Conservation (phyloP, 208 protist genomes). For the Herpetomonas tarakana region DNA sequence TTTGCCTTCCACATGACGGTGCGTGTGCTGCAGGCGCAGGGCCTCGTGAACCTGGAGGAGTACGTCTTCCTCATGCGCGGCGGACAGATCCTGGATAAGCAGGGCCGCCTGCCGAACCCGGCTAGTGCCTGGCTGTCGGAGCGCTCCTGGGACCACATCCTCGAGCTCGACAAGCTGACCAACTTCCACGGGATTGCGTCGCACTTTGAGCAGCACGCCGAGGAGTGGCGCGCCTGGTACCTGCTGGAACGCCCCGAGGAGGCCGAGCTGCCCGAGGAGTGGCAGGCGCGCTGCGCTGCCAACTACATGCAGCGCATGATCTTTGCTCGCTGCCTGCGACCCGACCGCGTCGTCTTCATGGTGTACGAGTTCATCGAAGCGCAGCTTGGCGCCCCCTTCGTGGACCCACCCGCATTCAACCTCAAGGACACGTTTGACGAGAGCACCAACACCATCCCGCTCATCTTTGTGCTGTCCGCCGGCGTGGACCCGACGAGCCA, state of each 20-base stretch:
- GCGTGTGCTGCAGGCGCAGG: constrained; percentile 92
- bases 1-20: constrained; percentile 99
- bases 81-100: constrained; percentile 94
- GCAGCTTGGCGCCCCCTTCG: constrained; percentile 94
- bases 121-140: constrained; percentile 95
- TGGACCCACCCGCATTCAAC: constrained; percentile 97
- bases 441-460: constrained; percentile 90
- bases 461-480: constrained; percentile 98
- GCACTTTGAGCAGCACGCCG: constrained; percentile 94
- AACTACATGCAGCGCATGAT: constrained; percentile 97
- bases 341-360: constrained; percentile 97
- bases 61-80: constrained; percentile 98
- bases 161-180: constrained; percentile 96
- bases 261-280: constrained; percentile 94
- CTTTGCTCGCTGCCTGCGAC: constrained; percentile 96
- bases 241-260: constrained; percentile 93
- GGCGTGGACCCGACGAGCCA: constrained; percentile 97
- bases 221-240: constrained; percentile 96
- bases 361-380: constrained; percentile 95
- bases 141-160: constrained; percentile 96
- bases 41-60: constrained; percentile 94
- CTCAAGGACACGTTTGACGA: constrained; percentile 94
- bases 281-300: constrained; percentile 77
- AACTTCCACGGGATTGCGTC: constrained; percentile 93
- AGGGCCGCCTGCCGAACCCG: constrained; percentile 94